A percentile compares a stretch with the other conserved stretches of the same genome.
These are phyloP conservation scores for Posidonia australis DNA, from an alignment of 106 monocot species.

Conservation along the genomic window DNA sequence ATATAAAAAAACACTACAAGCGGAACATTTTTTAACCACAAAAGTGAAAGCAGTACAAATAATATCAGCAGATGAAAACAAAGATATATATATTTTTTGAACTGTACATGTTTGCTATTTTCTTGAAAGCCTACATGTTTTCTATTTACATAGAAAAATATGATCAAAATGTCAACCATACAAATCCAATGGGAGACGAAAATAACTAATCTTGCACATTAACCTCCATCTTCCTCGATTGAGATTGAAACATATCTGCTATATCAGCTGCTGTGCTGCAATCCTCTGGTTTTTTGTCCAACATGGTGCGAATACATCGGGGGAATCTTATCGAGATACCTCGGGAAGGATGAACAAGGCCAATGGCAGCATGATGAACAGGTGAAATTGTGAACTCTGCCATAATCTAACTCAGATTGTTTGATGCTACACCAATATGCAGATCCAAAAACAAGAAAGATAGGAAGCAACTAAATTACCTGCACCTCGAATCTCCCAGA, in stretches of 20 bases:
- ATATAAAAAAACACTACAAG: no score
- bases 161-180: no score
- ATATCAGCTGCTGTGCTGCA: conserved; percentile 73
- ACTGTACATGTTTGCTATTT: no score
- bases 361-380: conserved; percentile 84
- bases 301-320: conserved; percentile 37
- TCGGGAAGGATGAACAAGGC: conserved; percentile 71
- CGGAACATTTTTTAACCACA: no score
- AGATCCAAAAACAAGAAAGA: background rate
- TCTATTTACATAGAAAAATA: no score
- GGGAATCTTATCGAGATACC: conserved; percentile 91
- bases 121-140: no score
- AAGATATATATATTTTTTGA: no score
- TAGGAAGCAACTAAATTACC: conserved; percentile 22
- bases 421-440: background rate
- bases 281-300: conserved; percentile 72
- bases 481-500: conserved; percentile 91
- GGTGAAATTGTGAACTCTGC: conserved; percentile 86
- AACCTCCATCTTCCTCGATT: conserved; percentile 77
- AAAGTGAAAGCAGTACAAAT: no score
- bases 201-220: conserved; percentile 17
- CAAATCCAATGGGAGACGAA: conserved; percentile 1
- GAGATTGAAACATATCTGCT: conserved; percentile 61
- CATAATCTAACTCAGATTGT: background rate
- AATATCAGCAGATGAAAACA: no score